Evolutionary conservation across 2,329 filamentous ascomycete genomes (phyloP).

Genomic region (Fusarium xylarioides): DNA sequence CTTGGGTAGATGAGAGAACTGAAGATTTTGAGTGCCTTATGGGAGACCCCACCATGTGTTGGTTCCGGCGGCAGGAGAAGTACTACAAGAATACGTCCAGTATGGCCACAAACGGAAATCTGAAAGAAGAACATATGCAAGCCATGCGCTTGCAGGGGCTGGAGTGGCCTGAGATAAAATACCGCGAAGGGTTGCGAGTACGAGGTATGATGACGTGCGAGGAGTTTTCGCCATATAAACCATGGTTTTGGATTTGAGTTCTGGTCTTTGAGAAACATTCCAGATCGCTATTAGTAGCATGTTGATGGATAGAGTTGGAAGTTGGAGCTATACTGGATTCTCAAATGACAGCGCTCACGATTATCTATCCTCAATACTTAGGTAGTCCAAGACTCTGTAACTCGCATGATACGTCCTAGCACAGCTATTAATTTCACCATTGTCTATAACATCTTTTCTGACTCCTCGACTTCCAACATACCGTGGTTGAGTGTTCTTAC

Average conservation of each 20-base stretch:
- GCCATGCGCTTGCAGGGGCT: not conserved
- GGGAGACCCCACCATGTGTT: accelerated
- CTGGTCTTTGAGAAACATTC: not conserved
- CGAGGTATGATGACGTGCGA: not conserved
- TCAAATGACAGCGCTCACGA: not conserved
- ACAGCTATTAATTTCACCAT: accelerated
- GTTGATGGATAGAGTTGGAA: not conserved
- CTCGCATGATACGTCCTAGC: accelerated
- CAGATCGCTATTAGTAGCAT: no score
- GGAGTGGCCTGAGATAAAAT: not conserved
- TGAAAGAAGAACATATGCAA: not conserved
- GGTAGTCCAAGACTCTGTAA: not conserved
- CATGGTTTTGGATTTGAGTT: accelerated
- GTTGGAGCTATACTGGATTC: not conserved
- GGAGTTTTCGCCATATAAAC: not conserved
- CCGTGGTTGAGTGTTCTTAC: no score
- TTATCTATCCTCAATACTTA: not conserved
- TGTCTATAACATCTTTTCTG: not conserved
- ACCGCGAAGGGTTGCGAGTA: not conserved
- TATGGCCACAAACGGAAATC: no score
- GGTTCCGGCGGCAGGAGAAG: no score
- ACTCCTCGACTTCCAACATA: accelerated
- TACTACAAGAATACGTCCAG: no score
- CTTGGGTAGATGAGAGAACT: not conserved
- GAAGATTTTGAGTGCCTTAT: accelerated